Evolutionary conservation across 2,329 filamentous ascomycete genomes (phyloP), one percentile per base, ranked within the genome.

Genomic region (Cladosporium sp.): DNA sequence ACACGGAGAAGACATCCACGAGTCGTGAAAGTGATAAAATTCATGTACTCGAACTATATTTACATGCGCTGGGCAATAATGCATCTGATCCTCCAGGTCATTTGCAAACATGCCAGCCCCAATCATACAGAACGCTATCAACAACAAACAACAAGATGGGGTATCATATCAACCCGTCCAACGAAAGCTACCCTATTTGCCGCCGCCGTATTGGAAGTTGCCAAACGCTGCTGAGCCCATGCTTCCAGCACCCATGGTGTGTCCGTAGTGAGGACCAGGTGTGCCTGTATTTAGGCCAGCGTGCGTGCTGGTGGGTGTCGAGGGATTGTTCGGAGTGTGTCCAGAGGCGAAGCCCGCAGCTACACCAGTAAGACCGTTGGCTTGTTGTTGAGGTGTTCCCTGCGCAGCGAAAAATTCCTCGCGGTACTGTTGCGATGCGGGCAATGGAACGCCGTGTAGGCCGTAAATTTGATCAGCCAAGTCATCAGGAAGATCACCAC

Each of bases 391-490:
- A 21, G 70, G 74, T 41, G 71, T 84, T 73, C 59, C 80, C 65
- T 80, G 80, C 64, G 80, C 80, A 18, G 80, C 80, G 30, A 81
- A 76, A 67, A 78, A 78, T 51, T 78, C 77, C n/a, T 78, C 76
- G 14, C 77, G 71, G 36, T 73, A 74, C 41, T 76, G 78, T 90
- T 81, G 87, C 71, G 91, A 85, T 2, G 82, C 82, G 24, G 82
- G 82, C 15, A 80, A 77, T 11, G 80, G 78, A 12, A 84, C 82
- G 34, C 80, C 90, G 62, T 93, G 93, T 11, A 98, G 83, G 12
- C 94, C 94, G 91, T 94, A 98, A 72, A 97, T 93, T 79, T 96
- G 94, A 67, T 93, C 93, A 71, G 96, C 92, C 71, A 96, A 84
- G 38, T 85, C 91, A 34, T 91, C 87, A 7, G 92, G 88, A 57